phyloP scores from a whole-genome alignment of 2,329 filamentous ascomycete genomes.

The Fusarium oligoseptatum region DNA sequence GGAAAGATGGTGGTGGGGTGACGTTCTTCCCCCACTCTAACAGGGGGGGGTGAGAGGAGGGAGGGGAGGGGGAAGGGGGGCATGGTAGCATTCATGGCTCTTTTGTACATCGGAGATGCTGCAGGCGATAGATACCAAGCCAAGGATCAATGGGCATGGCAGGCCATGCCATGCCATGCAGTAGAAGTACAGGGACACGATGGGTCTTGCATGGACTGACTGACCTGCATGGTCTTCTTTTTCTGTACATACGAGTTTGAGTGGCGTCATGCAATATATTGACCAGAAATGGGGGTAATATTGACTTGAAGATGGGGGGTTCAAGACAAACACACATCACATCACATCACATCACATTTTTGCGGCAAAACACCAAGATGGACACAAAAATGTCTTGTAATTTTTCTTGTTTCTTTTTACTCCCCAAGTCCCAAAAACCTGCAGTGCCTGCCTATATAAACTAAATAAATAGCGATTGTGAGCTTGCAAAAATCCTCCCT shows the following conservation, averaged over 20 bases:
- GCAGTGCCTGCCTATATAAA: slow-evolving; percentile 21
- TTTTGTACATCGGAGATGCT: not conserved
- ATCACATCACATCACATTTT: not conserved
- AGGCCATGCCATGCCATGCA: not conserved
- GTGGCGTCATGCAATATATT: not conserved
- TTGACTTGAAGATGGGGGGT: not conserved
- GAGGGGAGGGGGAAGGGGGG: not conserved
- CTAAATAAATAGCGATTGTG: slow-evolving; percentile 30
- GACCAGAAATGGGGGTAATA: not conserved
- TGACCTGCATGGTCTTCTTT: not conserved
- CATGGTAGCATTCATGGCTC: not conserved
- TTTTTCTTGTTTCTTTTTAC: slow-evolving; percentile 19
- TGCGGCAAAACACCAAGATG: not conserved
- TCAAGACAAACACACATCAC: not conserved
- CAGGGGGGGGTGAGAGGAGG: not conserved
- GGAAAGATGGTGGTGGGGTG: not conserved
- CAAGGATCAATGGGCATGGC: not conserved
- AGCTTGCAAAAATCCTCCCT: slow-evolving; percentile 24
- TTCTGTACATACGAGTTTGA: not conserved
- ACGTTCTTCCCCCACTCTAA: not conserved
- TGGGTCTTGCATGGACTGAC: not conserved
- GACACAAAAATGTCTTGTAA: not conserved
- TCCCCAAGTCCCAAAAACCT: not conserved
- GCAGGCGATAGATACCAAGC: not conserved
- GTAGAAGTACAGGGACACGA: not conserved